A percentile compares a stretch with the other conserved stretches of the same genome.
phyloP scores from a whole-genome alignment of 2,329 filamentous ascomycete species.

The Aspergillus sp. region DNA sequence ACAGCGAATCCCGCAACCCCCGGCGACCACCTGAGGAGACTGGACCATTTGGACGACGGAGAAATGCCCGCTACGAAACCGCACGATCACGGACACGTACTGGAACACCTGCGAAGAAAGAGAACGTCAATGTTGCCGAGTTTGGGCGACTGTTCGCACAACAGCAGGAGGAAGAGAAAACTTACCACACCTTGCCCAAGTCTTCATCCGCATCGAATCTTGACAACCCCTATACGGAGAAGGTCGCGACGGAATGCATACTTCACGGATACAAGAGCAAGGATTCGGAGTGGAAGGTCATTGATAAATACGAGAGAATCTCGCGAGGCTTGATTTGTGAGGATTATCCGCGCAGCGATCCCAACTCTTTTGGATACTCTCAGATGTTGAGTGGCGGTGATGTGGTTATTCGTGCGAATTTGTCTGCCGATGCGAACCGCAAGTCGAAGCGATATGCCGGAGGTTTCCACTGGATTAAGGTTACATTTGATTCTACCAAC shows the following conservation, averaged over 20 bases:
- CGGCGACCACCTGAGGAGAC: conserved; percentile 52
- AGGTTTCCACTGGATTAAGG: conserved; percentile 86
- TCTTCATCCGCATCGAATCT: conserved; percentile 37
- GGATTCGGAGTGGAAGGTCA: conserved; percentile 67
- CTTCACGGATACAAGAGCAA: conserved; percentile 74
- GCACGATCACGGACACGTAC: conserved; percentile 50
- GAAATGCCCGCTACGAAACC: conserved; percentile 39
- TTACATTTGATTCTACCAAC: conserved; percentile 69
- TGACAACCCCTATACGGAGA: conserved; percentile 34
- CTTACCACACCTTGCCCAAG: conserved; percentile 27
- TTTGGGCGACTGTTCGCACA: conserved; percentile 41
- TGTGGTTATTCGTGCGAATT: conserved; percentile 58
- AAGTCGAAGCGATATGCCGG: conserved; percentile 77
- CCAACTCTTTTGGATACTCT: conserved; percentile 63
- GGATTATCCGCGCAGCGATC: conserved; percentile 84
- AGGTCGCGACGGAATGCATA: conserved; percentile 69
- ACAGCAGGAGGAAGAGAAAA: conserved; percentile 39
- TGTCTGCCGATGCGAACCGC: conserved; percentile 65
- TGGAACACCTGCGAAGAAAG: conserved; percentile 51
- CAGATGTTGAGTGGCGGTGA: conserved; percentile 66
- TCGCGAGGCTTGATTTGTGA: conserved; percentile 77
- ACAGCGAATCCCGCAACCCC: conserved; percentile 43
- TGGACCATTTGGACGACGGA: conserved; percentile 54
- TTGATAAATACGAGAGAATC: conserved; percentile 80
- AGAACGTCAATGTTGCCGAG: conserved; percentile 47